Evolutionary conservation across 2,329 filamentous ascomycete genomes (phyloP).

Genomic region (Uncinocarpus reesii): DNA sequence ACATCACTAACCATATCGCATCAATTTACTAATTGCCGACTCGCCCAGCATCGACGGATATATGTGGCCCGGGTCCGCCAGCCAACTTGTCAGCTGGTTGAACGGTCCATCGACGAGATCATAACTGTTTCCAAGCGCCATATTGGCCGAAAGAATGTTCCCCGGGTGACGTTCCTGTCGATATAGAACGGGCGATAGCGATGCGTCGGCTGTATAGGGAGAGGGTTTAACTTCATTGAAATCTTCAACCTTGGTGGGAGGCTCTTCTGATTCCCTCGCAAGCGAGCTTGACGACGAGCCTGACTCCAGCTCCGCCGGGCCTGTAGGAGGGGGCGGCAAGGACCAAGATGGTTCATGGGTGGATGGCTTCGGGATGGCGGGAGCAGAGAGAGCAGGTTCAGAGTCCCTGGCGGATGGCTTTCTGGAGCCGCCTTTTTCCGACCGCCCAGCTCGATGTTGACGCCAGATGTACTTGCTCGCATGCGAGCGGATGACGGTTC

Average conservation of each 20-base stretch:
- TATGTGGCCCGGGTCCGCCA: constrained; percentile 13
- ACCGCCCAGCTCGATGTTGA: constrained; percentile 17
- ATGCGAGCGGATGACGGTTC: constrained; percentile 19
- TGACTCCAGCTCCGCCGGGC: not conserved
- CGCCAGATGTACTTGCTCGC: constrained; percentile 20
- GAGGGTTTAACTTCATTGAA: not conserved
- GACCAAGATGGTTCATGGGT: not conserved
- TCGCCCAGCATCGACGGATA: constrained; percentile 17
- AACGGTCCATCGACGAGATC: constrained; percentile 13
- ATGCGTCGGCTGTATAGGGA: not conserved
- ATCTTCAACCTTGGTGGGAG: not conserved
- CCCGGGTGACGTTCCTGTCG: not conserved
- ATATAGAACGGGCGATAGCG: not conserved
- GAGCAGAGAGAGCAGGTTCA: not conserved
- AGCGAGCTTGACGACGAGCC: not conserved
- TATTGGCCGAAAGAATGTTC: not conserved
- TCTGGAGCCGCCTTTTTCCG: constrained; percentile 1
- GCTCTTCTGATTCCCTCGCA: not conserved
- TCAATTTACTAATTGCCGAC: constrained; percentile 17
- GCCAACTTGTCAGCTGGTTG: constrained; percentile 14
- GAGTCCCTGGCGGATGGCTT: not conserved
- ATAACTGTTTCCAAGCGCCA: not conserved
- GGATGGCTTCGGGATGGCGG: not conserved
- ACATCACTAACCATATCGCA: constrained; percentile 17
- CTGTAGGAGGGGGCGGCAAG: not conserved